Evolutionary conservation across 768 basidiomycete genomes (phyloP).

Genomic region (Macrolepiota fuliginosa): DNA sequence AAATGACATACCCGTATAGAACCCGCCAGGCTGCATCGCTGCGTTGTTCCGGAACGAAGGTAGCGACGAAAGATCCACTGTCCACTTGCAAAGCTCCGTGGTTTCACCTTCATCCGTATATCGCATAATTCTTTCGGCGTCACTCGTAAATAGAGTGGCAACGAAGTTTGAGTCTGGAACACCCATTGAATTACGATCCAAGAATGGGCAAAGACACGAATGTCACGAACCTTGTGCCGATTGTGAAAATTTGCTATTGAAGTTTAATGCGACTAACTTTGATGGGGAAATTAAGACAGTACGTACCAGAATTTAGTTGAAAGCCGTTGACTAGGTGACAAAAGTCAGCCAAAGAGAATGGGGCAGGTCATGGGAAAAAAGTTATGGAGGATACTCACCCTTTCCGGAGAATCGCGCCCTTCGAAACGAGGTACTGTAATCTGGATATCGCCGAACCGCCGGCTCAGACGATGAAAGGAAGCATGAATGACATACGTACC

Average conservation of each 20-base stretch:
- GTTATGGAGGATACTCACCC: constrained; percentile 48
- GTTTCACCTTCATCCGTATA: constrained; percentile 86
- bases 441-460: constrained; percentile 38
- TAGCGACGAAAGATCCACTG: constrained; percentile 74
- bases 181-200: constrained; percentile 8
- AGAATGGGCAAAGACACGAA: background rate
- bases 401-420: constrained; percentile 83
- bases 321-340: constrained; percentile 62
- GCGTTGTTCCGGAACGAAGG: constrained; percentile 79
- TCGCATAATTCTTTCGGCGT: constrained; percentile 71
- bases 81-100: constrained; percentile 80
- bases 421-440: constrained; percentile 83
- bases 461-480: constrained; percentile 19
- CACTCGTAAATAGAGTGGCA: constrained; percentile 79
- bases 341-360: constrained; percentile 19
- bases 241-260: constrained; percentile 69
- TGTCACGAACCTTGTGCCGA: constrained; percentile 44
- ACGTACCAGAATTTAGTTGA: constrained; percentile 81
- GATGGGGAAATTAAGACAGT: constrained; percentile 9
- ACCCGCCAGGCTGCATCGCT: constrained; percentile 53
- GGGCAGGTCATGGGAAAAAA: constrained; percentile 14
- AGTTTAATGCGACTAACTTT: constrained; percentile 1
- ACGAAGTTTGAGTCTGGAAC: constrained; percentile 72
- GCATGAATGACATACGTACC: constrained; percentile 40
- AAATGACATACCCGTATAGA: constrained; percentile 66